Conservation (phyloP, 768 basidiomycete species). For the Tylopilus cervinicoccineus region DNA sequence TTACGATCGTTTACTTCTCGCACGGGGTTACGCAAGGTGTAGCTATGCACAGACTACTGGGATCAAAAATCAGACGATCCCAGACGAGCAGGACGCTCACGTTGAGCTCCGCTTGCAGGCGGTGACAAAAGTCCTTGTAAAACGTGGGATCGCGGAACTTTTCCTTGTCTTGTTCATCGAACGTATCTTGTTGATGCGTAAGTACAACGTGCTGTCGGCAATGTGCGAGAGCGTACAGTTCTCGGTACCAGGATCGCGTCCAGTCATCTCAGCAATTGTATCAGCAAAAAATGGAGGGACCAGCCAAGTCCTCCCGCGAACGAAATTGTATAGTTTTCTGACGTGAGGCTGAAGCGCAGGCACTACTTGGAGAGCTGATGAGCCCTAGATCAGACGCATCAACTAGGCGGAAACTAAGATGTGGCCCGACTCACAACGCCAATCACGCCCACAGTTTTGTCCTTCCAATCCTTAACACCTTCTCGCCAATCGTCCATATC, state of each 20-base stretch:
- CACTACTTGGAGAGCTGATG: conserved; percentile 59
- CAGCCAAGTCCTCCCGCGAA: conserved; percentile 59
- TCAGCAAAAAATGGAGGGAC: conserved; percentile 42
- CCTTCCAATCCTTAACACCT: conserved; percentile 44
- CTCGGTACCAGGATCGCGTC: conserved; percentile 31
- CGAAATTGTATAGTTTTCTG: conserved; percentile 48
- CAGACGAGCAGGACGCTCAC: background rate
- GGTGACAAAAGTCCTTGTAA: conserved; percentile 46
- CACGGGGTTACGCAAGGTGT: conserved; percentile 38
- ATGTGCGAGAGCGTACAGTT: conserved; percentile 36
- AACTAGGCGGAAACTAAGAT: background rate
- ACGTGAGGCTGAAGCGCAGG: conserved; percentile 54
- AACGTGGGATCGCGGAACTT: conserved; percentile 45
- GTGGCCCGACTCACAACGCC: conserved; percentile 44
- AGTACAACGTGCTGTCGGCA: background rate
- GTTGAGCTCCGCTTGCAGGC: conserved; percentile 48
- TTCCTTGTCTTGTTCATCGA: conserved; percentile 49
- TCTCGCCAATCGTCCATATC: conserved; percentile 44
- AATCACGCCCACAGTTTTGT: conserved; percentile 54
- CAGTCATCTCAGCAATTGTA: conserved; percentile 36
- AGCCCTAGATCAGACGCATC: conserved; percentile 39
- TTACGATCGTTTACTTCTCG: conserved; percentile 29
- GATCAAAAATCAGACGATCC: background rate
- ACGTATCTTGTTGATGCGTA: conserved; percentile 19
- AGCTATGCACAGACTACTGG: conserved; percentile 31